Evolutionary conservation across 345 rosid species (phyloP).

Genomic region (Theobroma cacao): DNA sequence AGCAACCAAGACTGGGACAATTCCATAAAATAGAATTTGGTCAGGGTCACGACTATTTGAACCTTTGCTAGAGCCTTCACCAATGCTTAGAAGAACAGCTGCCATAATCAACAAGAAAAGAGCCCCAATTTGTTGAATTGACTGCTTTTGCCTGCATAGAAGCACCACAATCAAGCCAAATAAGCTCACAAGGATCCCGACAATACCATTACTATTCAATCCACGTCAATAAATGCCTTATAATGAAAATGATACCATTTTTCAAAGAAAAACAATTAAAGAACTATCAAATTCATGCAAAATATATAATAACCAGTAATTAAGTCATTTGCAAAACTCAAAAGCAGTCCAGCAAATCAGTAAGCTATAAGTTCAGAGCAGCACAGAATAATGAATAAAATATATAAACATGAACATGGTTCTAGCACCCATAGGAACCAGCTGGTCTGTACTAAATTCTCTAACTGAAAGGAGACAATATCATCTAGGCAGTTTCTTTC

Average conservation of each 20-base stretch:
- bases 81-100: slow-evolving; percentile 87
- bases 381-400: not conserved
- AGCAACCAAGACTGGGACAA: slow-evolving; percentile 88
- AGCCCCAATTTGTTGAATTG: slow-evolving; percentile 88
- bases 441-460: not conserved
- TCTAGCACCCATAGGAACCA: not conserved
- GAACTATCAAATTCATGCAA: not conserved
- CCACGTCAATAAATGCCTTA: not conserved
- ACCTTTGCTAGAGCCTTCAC: slow-evolving; percentile 87
- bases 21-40: slow-evolving; percentile 75
- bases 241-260: not conserved
- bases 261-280: not conserved
- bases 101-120: slow-evolving; percentile 80
- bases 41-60: slow-evolving; percentile 53
- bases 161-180: slow-evolving; percentile 12
- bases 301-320: not conserved
- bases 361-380: not conserved
- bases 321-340: not conserved
- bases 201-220: not conserved
- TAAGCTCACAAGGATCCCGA: not conserved
- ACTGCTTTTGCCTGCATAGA: slow-evolving; percentile 81
- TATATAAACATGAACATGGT: not conserved
- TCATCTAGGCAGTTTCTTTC: not conserved
- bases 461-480: not conserved
- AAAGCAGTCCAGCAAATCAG: not conserved